Conservation (phyloP, 805 yeast genomes). For the Dipodascus albidus region DNA sequence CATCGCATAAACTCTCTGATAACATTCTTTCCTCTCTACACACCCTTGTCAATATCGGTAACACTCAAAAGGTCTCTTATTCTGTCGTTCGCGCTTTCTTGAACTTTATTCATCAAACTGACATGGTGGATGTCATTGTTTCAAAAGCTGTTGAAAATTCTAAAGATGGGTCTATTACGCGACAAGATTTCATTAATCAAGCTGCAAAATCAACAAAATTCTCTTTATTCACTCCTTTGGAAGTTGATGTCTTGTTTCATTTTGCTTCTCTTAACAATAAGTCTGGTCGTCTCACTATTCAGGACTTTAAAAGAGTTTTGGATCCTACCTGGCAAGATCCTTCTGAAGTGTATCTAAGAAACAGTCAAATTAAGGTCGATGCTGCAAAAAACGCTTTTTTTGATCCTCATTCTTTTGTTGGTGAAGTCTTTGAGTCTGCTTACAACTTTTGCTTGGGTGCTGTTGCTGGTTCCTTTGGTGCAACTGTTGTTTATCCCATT, state of each 20-base stretch:
- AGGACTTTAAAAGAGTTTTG: conserved; percentile 30
- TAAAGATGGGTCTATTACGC: conserved; percentile 27
- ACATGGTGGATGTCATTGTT: conserved; percentile 29
- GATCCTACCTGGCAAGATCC: conserved; percentile 35
- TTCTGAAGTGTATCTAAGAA: conserved; percentile 20
- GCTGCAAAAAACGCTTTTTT: conserved; percentile 12
- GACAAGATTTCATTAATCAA: conserved; percentile 27
- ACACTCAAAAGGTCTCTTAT: conserved; percentile 26
- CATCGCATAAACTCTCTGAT: conserved; percentile 32
- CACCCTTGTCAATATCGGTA: conserved; percentile 26
- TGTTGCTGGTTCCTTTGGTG: conserved; percentile 95
- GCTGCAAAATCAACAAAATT: conserved; percentile 30
- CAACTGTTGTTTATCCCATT: conserved; percentile 95
- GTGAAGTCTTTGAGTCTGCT: conserved; percentile 64
- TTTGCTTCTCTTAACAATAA: conserved; percentile 25
- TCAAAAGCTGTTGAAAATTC: conserved; percentile 23
- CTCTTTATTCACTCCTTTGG: conserved; percentile 32
- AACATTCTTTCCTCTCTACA: conserved; percentile 27
- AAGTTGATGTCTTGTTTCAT: conserved; percentile 32
- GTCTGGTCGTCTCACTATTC: conserved; percentile 23
- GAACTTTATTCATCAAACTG: conserved; percentile 31
- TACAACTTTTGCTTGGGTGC: conserved; percentile 88
- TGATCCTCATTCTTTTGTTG: conserved; percentile 34
- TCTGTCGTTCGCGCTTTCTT: conserved; percentile 33
- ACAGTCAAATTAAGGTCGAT: not conserved